Base-by-base conservation (phyloP, 129 eudicot species). In the Pseudognaphalium luteoalbum region DNA sequence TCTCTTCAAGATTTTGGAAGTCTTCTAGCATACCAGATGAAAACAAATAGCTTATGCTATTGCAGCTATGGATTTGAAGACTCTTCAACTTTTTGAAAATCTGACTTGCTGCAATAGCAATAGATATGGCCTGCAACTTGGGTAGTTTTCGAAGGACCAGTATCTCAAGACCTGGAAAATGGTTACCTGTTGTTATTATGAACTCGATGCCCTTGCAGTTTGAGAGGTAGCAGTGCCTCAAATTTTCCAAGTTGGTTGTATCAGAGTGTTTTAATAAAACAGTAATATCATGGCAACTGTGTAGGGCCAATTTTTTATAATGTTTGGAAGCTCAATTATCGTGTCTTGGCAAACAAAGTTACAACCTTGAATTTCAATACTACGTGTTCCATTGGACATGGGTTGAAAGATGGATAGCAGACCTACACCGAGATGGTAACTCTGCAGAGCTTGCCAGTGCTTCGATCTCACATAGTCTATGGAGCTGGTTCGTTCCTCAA, bases 401-500 rank as follows among this genome's bases (percentile, higher is more conserved):
- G 82, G 82, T 66, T 41, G 71, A 73, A 82, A 82, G 50, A 62
- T 56, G 69, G 82, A 72, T 22, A 77, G 71, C 63, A 5, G 52
- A 14, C 83, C 86, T 35, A 83, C 66, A 42, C 83, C 86, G 61
- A 83, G 86, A 83, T 78, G 86, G 83, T 83, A 83, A 72, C 83
- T 83, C 73, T 50, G 65, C 39, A 83, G 71, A 37, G 68, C 52
- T 73, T 68, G 47, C 80, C 77, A 83, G 17, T 83, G 80, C 17
- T 78, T 78, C 19, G 83, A 83, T 78, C 76, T 73, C 52, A 83
- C 86, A 83, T 78, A 78, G 63, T 71, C 75, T 33, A 73, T 78
- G 73, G 78, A 82, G 62, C 80, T 78, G 73, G 66, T 54, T 67
- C 42, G 68, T 71, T 83, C 83, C 73, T 78, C 68, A 47, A 83